Evolutionary conservation across 345 rosid species (phyloP).

Genomic region (Salix exigua): DNA sequence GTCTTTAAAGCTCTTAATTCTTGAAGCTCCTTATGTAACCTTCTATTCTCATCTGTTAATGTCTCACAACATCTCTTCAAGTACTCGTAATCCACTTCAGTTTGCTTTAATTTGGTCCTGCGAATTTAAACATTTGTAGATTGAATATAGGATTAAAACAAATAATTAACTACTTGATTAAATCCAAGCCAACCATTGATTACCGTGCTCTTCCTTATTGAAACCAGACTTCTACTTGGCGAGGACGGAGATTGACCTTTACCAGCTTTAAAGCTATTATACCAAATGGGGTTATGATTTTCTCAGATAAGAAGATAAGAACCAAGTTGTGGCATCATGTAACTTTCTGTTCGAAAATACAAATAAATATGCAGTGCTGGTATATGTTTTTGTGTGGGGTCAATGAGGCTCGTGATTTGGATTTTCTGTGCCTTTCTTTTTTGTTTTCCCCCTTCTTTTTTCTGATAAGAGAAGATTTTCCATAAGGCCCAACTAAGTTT

Average conservation of each 20-base stretch:
- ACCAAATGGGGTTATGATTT: too few species aligned
- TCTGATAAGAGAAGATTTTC: too few species aligned
- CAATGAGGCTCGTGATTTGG: too few species aligned
- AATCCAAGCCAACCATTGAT: neutral
- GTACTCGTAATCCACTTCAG: slow-evolving; percentile 90
- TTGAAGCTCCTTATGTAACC: slow-evolving; percentile 76
- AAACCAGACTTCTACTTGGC: slow-evolving; percentile 98
- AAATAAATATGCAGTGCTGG: too few species aligned
- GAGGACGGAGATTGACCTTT: slow-evolving; percentile 90
- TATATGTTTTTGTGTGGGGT: too few species aligned
- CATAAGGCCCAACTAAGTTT: too few species aligned
- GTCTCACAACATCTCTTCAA: slow-evolving; percentile 84
- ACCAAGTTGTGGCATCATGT: too few species aligned
- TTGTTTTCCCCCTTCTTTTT: too few species aligned
- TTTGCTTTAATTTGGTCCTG: slow-evolving; percentile 93
- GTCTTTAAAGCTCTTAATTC: slow-evolving; percentile 80
- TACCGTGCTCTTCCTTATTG: slow-evolving; percentile 97
- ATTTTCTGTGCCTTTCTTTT: too few species aligned
- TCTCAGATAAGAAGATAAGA: too few species aligned
- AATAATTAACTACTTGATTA: neutral
- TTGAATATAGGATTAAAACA: neutral
- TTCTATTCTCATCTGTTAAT: slow-evolving; percentile 84
- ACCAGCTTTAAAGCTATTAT: too few species aligned
- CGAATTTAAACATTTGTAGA: neutral
- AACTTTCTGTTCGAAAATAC: too few species aligned